Percentiles rank a stretch among this genome's conserved stretches.
Conservation (phyloP, 2,329 filamentous ascomycete genomes). For the Phyllosticta citribraziliensis region DNA sequence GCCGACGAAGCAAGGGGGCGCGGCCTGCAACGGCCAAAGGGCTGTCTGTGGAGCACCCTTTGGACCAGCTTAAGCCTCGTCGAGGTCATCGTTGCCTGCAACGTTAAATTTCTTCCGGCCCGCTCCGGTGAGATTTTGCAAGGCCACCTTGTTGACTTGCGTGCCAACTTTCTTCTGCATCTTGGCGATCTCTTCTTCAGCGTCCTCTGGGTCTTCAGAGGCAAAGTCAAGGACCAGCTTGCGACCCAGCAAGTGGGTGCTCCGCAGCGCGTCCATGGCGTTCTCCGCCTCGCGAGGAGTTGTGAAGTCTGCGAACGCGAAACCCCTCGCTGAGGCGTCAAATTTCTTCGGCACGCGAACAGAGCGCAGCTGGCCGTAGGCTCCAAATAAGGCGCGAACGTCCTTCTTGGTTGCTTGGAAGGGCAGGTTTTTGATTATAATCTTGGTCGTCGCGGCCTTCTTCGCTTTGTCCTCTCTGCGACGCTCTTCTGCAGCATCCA, state of each 20-base stretch:
- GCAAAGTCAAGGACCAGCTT: conserved; percentile 87
- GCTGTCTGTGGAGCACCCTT: conserved; percentile 4
- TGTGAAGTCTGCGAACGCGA: conserved; percentile 93
- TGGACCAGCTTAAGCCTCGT: conserved; percentile 23
- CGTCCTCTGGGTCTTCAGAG: conserved; percentile 76
- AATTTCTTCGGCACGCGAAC: conserved; percentile 95
- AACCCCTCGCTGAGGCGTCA: conserved; percentile 77
- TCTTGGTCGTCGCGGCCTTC: conserved; percentile 76
- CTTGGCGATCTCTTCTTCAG: conserved; percentile 90
- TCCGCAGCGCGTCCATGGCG: conserved; percentile 80
- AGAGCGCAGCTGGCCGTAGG: conserved; percentile 85
- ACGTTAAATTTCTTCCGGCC: conserved; percentile 85
- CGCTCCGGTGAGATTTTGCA: conserved; percentile 76
- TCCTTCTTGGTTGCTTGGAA: conserved; percentile 95
- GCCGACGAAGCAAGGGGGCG: conserved; percentile 10
- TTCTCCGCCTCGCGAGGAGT: conserved; percentile 83
- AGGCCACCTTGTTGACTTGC: conserved; percentile 81
- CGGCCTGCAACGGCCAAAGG: conserved; percentile 4
- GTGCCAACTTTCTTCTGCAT: conserved; percentile 93
- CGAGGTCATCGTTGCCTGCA: conserved; percentile 53
- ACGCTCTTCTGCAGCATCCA: conserved; percentile 79
- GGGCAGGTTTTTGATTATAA: conserved; percentile 95
- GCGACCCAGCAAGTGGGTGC: conserved; percentile 87
- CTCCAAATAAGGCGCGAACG: conserved; percentile 70
- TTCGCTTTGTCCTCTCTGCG: conserved; percentile 74